Conservation (phyloP, 2,329 filamentous ascomycete species). For the Colletotrichum sp. region DNA sequence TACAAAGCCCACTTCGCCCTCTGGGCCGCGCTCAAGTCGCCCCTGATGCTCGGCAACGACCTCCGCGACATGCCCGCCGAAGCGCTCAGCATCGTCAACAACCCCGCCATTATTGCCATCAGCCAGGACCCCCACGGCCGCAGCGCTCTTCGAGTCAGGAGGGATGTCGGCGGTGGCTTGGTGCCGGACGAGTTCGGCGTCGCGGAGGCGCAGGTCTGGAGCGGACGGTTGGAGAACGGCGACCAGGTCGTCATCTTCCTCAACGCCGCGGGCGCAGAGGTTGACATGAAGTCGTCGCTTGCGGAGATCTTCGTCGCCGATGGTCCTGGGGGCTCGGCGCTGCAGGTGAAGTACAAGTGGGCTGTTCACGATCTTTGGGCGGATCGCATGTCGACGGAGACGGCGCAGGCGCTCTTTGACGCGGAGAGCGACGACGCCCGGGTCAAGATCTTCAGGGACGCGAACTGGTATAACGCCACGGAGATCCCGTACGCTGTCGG, state of each 20-base stretch:
- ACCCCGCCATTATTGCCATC: slow-evolving; percentile 29
- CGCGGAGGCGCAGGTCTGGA: slow-evolving; percentile 33
- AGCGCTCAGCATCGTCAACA: slow-evolving; percentile 25
- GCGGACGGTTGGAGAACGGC: slow-evolving; percentile 26
- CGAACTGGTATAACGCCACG: slow-evolving; percentile 24
- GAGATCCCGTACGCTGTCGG: slow-evolving; percentile 21
- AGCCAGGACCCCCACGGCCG: slow-evolving; percentile 39
- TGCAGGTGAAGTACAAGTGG: slow-evolving; percentile 23
- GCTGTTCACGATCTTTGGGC: slow-evolving; percentile 26
- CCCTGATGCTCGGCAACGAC: slow-evolving; percentile 46
- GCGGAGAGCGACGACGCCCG: slow-evolving; percentile 5
- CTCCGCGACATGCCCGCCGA: slow-evolving; percentile 29
- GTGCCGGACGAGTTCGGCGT: slow-evolving; percentile 26
- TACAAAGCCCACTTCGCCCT: slow-evolving; percentile 49
- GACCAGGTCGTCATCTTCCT: slow-evolving; percentile 21
- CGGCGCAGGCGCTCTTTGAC: slow-evolving; percentile 12
- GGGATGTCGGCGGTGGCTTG: slow-evolving; percentile 40
- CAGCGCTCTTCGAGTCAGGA: slow-evolving; percentile 26
- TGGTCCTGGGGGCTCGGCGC: slow-evolving; percentile 24
- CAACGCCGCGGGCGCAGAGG: slow-evolving; percentile 19
- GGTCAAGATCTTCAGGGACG: slow-evolving; percentile 2
- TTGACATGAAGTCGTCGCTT: slow-evolving; percentile 18
- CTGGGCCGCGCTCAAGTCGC: slow-evolving; percentile 52
- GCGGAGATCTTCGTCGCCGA: slow-evolving; percentile 26
- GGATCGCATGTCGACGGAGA: slow-evolving; percentile 21